phyloP scores from a whole-genome alignment of 768 basidiomycete species.

The Kwoniella dejecticola region DNA sequence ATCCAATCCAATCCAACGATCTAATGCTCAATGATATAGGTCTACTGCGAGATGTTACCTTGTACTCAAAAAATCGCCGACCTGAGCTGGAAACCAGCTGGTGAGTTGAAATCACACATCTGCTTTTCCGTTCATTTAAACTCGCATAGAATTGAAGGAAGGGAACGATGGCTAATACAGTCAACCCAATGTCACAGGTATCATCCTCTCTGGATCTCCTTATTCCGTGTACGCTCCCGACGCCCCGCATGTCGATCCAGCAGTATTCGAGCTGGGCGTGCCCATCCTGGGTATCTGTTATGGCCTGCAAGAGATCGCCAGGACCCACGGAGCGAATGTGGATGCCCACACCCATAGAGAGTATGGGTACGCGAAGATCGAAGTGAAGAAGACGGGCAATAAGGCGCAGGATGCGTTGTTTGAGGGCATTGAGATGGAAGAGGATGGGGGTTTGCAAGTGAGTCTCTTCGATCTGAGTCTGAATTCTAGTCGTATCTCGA shows the following conservation, averaged over 20 bases:
- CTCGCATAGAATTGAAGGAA: neutral
- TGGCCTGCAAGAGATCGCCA: constrained; percentile 94
- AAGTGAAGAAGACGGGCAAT: constrained; percentile 67
- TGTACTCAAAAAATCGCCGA: constrained; percentile 90
- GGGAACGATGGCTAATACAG: neutral
- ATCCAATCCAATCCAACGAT: too few relatives aligned
- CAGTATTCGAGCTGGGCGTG: constrained; percentile 75
- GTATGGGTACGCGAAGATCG: constrained; percentile 86
- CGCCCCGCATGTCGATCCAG: constrained; percentile 91
- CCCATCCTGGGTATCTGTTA: constrained; percentile 97
- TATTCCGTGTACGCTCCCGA: constrained; percentile 95
- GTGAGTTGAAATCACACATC: too few relatives aligned
- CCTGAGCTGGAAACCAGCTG: constrained; percentile 90
- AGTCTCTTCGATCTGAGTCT: too few relatives aligned
- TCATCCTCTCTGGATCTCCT: constrained; percentile 96
- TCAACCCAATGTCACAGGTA: constrained; percentile 61
- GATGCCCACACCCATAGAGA: constrained; percentile 86
- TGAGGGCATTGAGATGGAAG: constrained; percentile 65
- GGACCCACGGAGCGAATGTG: constrained; percentile 80
- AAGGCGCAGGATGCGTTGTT: constrained; percentile 73
- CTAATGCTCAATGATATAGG: constrained; percentile 23
- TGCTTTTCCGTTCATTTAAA: too few relatives aligned
- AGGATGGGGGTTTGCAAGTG: constrained; percentile 81
- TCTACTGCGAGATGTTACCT: constrained; percentile 93
- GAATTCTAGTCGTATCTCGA: too few relatives aligned